phyloP scores from a whole-genome alignment of 192 early-diverging fungal species.

The Backusella morwellensis region DNA sequence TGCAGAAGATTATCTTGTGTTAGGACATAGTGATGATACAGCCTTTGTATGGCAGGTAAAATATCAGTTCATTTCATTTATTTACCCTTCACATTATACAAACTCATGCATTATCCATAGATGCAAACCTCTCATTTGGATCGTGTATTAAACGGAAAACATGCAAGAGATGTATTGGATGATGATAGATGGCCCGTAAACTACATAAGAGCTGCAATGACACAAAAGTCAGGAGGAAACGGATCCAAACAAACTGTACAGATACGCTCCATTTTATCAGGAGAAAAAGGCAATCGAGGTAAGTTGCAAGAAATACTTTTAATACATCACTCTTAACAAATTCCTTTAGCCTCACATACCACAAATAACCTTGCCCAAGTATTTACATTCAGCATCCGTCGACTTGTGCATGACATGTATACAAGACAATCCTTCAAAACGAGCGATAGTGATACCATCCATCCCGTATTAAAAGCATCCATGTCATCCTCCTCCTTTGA shows the following conservation, averaged over 20 bases:
- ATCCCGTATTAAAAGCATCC: conserved; percentile 12
- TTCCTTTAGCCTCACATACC: conserved; percentile 6
- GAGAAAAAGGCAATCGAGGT: conserved; percentile 8
- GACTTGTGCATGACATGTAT: conserved; percentile 27
- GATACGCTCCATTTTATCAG: conserved; percentile 15
- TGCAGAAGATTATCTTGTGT: conserved; percentile 62
- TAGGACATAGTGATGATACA: conserved; percentile 60
- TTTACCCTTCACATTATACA: neutral
- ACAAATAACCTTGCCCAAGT: conserved; percentile 33
- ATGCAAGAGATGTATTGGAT: conserved; percentile 53
- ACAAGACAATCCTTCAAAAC: neutral
- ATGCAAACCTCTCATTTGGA: conserved; percentile 78
- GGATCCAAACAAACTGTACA: conserved; percentile 1
- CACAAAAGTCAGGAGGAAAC: neutral
- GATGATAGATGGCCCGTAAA: conserved; percentile 53
- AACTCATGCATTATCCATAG: conserved; percentile 22
- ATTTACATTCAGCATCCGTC: conserved; percentile 24
- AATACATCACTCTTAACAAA: neutral
- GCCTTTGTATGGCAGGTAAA: conserved; percentile 78
- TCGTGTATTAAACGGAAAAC: conserved; percentile 53
- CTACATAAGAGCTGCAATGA: conserved; percentile 30
- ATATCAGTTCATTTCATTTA: neutral
- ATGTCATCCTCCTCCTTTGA: conserved; percentile 23
- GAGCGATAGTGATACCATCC: neutral
- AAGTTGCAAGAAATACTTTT: neutral